phyloP scores from a whole-genome alignment of 805 yeast genomes.

The Candida maris region DNA sequence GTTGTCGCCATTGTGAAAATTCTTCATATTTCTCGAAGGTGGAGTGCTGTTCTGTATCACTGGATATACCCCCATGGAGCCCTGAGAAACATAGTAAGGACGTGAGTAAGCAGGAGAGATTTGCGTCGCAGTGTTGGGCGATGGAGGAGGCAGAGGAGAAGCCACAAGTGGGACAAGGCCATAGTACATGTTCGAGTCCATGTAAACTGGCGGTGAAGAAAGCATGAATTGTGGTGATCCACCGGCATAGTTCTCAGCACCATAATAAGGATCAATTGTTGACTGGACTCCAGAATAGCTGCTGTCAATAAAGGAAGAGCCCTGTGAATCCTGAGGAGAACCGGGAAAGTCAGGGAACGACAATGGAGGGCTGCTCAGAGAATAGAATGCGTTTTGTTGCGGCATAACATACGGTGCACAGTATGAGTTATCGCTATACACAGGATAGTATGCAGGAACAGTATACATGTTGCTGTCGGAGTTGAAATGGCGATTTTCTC shows the following conservation, averaged over 20 bases:
- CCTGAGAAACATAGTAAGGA: conserved; percentile 11
- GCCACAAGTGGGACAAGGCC: conserved; percentile 8
- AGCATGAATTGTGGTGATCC: background rate
- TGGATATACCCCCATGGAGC: conserved; percentile 9
- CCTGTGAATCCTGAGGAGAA: conserved; percentile 15
- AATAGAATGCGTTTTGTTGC: conserved; percentile 9
- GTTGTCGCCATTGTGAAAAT: conserved; percentile 10
- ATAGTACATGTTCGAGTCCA: conserved; percentile 17
- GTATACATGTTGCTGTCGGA: conserved; percentile 8
- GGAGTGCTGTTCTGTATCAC: background rate
- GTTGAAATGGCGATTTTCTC: conserved; percentile 9
- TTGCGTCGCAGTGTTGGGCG: conserved; percentile 5
- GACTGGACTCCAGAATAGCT: background rate
- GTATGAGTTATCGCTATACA: conserved; percentile 15
- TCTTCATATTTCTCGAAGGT: background rate
- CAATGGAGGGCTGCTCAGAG: conserved; percentile 1
- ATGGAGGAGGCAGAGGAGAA: conserved; percentile 9
- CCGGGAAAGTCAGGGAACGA: conserved; percentile 10
- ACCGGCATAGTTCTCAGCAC: background rate
- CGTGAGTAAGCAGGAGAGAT: conserved; percentile 8
- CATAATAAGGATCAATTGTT: too few relatives aligned
- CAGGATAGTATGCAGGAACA: conserved; percentile 14
- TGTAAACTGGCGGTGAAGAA: conserved; percentile 12
- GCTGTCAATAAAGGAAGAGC: conserved; percentile 14
- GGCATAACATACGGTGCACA: conserved; percentile 20